Base-by-base conservation (phyloP, 2,329 filamentous ascomycete species). In the Ophiosphaerella narmari region DNA sequence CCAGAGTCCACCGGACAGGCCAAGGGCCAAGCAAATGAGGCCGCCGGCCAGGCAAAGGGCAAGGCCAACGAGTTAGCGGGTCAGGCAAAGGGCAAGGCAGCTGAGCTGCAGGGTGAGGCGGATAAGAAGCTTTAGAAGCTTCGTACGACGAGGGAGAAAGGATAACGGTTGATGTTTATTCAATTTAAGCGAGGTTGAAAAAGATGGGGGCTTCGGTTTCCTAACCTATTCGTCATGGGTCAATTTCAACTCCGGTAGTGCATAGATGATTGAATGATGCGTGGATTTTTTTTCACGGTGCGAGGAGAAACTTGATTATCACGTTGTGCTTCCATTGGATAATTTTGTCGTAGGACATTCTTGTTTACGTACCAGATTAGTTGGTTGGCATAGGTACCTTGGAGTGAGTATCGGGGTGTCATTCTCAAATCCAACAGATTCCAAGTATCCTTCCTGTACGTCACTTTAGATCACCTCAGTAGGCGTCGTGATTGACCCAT, bases 101-200 rank as follows among this genome's bases (percentile, higher is more conserved):
- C 65, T 26, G 73, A 78, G 60, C 47, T 72, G 31, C 70, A 71
- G 35, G 72, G 76, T 39, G 70, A 82, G 63, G 80, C 78, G 23
- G 74, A 82, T 45, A 72, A 76, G 59, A 78, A 78, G 60, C 70
- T 75, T 34, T 63, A 74, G 46, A 43, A 43, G 31, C 18, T 38
- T 42, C 24, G 8, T 32, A 8, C 7, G 26, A n/a, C 14, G 29
- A 39, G n/a, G 21, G 39, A 23, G 35, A 43, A 14, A 31, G 18
- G 5, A 33, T 47, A 23, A 23, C 44, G 6, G 23, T 26, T 23
- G 46, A 43, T 24, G 39, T 48, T 16, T 39, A 48, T 34, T 48
- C 46, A 11, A 38, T 43, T n/a, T 48, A 21, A 9, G 34, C 18
- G 13, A 47, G 38, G 33, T 29, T 36, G 21, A 37, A 8, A 8